Base-by-base conservation (phyloP, 352 stramenopile genomes). In the Phytopythium sindhum region DNA sequence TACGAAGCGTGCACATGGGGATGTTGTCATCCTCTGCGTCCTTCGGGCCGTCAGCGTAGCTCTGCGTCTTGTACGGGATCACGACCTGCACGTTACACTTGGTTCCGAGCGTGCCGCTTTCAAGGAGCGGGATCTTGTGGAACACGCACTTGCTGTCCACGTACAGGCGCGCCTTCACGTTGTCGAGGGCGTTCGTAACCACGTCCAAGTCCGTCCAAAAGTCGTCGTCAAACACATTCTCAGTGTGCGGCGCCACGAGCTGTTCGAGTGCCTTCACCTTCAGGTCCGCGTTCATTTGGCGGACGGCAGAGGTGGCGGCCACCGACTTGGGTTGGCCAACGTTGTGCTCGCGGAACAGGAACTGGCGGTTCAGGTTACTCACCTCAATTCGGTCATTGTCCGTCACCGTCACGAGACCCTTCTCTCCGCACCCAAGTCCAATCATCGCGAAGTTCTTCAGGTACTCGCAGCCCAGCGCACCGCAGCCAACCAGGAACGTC, bases 131-230 rank as follows among this genome's bases (percentile, higher is more conserved):
- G 35, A 98, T 65, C 57, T 96, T 94, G 84, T 98, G 98, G 65
- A 98, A 98, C 14, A 99, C 89, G 67, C 97, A 99, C 61, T 99
- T 94, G 63, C 96, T 90, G 80, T 99, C 99, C 52, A 99, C 97
- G 61, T 99, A 98, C 60, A 98, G 75, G 45, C 98, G 86, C 28
- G 98, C 98, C 68, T 98, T 97, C 8, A 99, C 86, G 74, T 99
- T 99, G 84, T 99, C 98, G 17, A 99, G 74, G 1, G 97, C 98
- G 69, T 99, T 99, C n/a, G 99, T 91, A 9, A 99, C 97, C 2
- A 99, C 65, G 74, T 98, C 87, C 51, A 92, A 23, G 64, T 89
- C 75, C 14, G 77, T 87, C 86, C 86, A 95, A 48, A 95, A 95
- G 19, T 86, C 73, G 44, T 92, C 86, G 53, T 95, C 57, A 59